phyloP scores from a whole-genome alignment of 495 filamentous ascomycete genomes.

The Podospora pseudocomata region DNA sequence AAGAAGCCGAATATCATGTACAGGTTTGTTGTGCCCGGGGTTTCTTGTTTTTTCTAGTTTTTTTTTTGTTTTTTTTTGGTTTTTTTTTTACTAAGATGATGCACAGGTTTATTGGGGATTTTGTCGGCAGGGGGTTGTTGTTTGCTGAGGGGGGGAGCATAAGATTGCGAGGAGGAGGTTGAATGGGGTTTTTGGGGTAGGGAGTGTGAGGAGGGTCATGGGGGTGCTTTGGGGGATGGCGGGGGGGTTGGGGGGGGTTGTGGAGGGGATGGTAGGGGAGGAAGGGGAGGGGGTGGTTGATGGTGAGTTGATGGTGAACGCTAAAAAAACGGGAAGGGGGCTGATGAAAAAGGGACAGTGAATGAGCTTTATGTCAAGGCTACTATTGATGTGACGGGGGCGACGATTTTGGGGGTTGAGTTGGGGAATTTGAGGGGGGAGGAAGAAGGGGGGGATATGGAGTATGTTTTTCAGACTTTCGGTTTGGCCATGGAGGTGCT shows the following conservation, averaged over 20 bases:
- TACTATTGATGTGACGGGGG: conserved; percentile 69
- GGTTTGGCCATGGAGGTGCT: background rate
- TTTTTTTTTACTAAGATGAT: no score
- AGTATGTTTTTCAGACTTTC: no score
- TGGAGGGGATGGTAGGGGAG: no score
- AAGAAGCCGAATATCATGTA: conserved; percentile 24
- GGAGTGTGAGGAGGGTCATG: background rate
- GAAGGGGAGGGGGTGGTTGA: no score
- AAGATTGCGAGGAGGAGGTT: conserved; percentile 26
- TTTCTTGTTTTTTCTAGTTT: conserved; percentile 29
- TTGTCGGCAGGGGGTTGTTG: conserved; percentile 29
- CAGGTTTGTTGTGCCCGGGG: conserved; percentile 20
- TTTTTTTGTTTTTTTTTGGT: no score
- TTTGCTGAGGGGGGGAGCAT: conserved; percentile 30
- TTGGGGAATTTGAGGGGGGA: conserved; percentile 44
- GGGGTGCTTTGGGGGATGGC: conserved; percentile 15
- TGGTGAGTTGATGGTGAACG: no score
- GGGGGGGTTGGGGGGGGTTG: no score
- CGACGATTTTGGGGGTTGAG: conserved; percentile 63
- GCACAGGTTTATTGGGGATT: conserved; percentile 23
- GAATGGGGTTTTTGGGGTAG: no score
- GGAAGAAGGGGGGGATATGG: no score
- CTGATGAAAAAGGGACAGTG: conserved; percentile 12
- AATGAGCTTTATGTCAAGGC: conserved; percentile 17
- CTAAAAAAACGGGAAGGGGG: background rate